Percentiles rank a stretch among this genome's conserved stretches.
These are phyloP conservation scores for Passiflora organensis DNA, from an alignment of 345 rosid species.

Conservation along the genomic window DNA sequence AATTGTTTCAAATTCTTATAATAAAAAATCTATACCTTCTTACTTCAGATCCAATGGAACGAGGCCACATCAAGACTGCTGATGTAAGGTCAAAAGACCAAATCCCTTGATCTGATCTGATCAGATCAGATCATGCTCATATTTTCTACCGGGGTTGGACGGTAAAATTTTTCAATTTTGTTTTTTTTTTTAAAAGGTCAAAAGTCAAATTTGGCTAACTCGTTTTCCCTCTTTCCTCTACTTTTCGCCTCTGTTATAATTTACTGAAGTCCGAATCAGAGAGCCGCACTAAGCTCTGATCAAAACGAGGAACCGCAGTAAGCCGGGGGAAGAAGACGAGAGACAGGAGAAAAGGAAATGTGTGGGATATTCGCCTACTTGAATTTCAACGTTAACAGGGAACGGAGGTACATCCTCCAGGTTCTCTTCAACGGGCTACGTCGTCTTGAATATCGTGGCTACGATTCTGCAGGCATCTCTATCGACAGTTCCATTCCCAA, in stretches of 20 bases:
- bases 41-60: not conserved
- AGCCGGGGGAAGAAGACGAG: not conserved
- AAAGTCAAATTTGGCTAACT: slow-evolving; percentile 2
- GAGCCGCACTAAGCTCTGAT: too few species aligned
- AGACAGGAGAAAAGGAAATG: slow-evolving; percentile 27
- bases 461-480: slow-evolving; percentile 90
- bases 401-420: slow-evolving; percentile 74
- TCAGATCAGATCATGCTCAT: too few species aligned
- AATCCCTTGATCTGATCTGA: not conserved
- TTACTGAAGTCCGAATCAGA: too few species aligned
- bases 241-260: too few species aligned
- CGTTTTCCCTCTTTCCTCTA: not conserved
- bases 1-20: too few species aligned
- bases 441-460: slow-evolving; percentile 95
- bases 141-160: too few species aligned
- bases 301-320: too few species aligned
- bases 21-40: too few species aligned
- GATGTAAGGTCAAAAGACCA: not conserved
- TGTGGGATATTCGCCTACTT: slow-evolving; percentile 94
- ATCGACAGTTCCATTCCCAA: slow-evolving; percentile 40
- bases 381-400: slow-evolving; percentile 64
- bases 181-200: too few species aligned
- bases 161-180: too few species aligned
- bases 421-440: slow-evolving; percentile 92
- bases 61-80: not conserved